Conservation (phyloP, 1,139 yeast genomes). For the Scheffersomyces quercinus region DNA sequence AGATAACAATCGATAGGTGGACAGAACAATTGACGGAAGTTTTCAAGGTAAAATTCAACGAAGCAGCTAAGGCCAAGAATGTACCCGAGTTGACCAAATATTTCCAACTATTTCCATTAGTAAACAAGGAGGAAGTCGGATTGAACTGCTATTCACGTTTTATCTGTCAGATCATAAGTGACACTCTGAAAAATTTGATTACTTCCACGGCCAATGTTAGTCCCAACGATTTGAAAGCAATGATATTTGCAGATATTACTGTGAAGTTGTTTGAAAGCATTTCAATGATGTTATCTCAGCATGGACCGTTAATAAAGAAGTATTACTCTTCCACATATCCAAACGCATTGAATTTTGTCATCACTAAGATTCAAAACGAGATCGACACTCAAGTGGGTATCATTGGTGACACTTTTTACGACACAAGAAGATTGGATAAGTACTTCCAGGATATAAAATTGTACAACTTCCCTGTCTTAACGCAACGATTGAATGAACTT, state of each 20-base stretch:
- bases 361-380: constrained; percentile 77
- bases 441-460: constrained; percentile 55
- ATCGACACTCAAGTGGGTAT: constrained; percentile 90
- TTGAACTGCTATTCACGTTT: constrained; percentile 79
- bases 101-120: constrained; percentile 85
- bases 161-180: constrained; percentile 80
- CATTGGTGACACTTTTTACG: constrained; percentile 84
- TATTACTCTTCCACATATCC: constrained; percentile 61
- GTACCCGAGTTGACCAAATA: constrained; percentile 72
- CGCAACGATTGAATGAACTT: constrained; percentile 22
- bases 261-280: constrained; percentile 81
- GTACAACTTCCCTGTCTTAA: constrained; percentile 56
- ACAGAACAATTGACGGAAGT: constrained; percentile 54
- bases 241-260: constrained; percentile 66
- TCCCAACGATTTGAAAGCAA: constrained; percentile 34
- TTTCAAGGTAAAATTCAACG: constrained; percentile 63
- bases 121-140: constrained; percentile 73
- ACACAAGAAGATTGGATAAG: constrained; percentile 60
- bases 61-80: constrained; percentile 67
- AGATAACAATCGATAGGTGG: constrained; percentile 57
- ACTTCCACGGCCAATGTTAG: constrained; percentile 35
- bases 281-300: constrained; percentile 83
- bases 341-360: constrained; percentile 63
- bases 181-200: constrained; percentile 68
- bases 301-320: constrained; percentile 71